Percentiles rank a stretch among this genome's conserved stretches.
Conservation (phyloP, 208 protist genomes). For the Crithidia expoeki region DNA sequence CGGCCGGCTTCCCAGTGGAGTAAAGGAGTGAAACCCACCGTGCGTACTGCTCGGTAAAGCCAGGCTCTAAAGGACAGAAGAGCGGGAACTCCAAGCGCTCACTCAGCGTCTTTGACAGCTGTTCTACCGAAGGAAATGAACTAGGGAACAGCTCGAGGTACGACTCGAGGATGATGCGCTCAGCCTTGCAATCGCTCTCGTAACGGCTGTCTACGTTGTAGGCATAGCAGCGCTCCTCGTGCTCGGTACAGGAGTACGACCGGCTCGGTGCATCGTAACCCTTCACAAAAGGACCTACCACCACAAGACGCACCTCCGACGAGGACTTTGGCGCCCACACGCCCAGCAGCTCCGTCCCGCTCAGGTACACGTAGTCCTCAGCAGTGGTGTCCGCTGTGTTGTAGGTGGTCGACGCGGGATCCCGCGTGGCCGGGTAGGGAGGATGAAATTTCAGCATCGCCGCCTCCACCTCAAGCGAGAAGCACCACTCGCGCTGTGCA, state of each 20-base stretch:
- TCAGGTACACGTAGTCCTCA: constrained; percentile 76
- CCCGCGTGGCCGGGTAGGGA: constrained; percentile 80
- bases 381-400: constrained; percentile 62
- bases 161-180: constrained; percentile 74
- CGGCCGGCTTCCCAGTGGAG: constrained; percentile 43
- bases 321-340: constrained; percentile 95
- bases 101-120: constrained; percentile 64
- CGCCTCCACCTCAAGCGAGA: constrained; percentile 69
- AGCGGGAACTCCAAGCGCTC: constrained; percentile 58
- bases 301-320: constrained; percentile 93
- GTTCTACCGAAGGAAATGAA: constrained; percentile 22
- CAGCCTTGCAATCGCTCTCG: constrained; percentile 82
- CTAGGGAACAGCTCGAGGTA: constrained; percentile 54
- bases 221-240: constrained; percentile 95
- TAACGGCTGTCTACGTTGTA: constrained; percentile 92
- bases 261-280: constrained; percentile 26
- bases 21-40: constrained; percentile 75
- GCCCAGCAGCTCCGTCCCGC: constrained; percentile 80
- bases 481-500: constrained; percentile 88
- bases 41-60: constrained; percentile 71
- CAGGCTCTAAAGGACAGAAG: constrained; percentile 66
- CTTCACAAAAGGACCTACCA: constrained; percentile 55
- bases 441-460: constrained; percentile 96
- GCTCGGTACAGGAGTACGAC: constrained; percentile 81
- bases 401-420: constrained; percentile 32